These are phyloP conservation scores for Chaetomiaceae sp. DNA, from an alignment of 2,329 filamentous ascomycete species.

Conservation along the genomic window DNA sequence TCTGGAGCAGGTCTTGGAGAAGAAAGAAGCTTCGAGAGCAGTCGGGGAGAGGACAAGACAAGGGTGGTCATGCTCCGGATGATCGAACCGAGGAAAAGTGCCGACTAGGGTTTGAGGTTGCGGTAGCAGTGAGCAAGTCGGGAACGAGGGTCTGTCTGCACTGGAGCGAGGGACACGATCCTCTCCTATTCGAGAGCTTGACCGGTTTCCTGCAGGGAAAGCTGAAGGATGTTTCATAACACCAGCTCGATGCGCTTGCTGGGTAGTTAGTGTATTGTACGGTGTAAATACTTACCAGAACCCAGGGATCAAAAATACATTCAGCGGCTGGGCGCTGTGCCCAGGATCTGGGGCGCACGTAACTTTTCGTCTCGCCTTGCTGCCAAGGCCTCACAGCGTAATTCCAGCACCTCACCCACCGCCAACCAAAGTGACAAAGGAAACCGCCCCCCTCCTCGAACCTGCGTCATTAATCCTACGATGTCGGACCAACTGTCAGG, in stretches of 20 bases:
- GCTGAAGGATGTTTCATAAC: slow-evolving; percentile 23
- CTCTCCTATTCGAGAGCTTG: slow-evolving; percentile 77
- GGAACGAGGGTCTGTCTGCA: slow-evolving; percentile 48
- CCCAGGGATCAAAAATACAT: too few relatives aligned
- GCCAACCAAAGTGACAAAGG: background rate
- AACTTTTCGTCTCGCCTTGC: too few relatives aligned
- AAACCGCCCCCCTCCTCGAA: too few relatives aligned
- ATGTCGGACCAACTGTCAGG: slow-evolving; percentile 36
- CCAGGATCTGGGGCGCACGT: too few relatives aligned
- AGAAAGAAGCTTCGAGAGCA: slow-evolving; percentile 44
- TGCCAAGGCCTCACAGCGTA: too few relatives aligned
- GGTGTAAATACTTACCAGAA: too few relatives aligned
- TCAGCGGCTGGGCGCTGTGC: too few relatives aligned
- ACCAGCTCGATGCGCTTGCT: background rate
- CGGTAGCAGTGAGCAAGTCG: slow-evolving; percentile 36
- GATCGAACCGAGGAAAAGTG: slow-evolving; percentile 28
- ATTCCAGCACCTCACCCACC: background rate
- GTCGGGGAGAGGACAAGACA: slow-evolving; percentile 17
- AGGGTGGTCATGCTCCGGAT: background rate
- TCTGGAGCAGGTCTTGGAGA: slow-evolving; percentile 72
- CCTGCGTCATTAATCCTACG: background rate
- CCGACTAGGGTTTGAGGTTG: slow-evolving; percentile 53
- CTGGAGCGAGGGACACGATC: slow-evolving; percentile 72
- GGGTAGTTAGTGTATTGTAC: too few relatives aligned
- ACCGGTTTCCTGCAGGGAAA: slow-evolving; percentile 68